Evolutionary conservation across 2,329 filamentous ascomycete genomes (phyloP), one percentile per base, ranked within the genome.

Genomic region (Gremmenia infestans): DNA sequence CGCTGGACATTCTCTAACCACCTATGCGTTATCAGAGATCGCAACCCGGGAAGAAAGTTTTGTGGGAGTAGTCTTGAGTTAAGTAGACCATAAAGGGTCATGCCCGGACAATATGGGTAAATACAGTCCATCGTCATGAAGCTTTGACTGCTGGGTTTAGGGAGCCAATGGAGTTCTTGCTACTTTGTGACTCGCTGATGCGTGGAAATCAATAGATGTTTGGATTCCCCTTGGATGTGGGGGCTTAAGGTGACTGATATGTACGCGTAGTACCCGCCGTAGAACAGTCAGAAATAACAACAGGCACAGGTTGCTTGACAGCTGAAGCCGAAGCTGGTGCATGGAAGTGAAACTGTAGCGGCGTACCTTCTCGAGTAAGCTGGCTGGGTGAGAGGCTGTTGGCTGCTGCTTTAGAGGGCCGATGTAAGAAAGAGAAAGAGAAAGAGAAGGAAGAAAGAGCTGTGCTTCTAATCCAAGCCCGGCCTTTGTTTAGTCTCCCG

Each of bases 81-180:
- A 40, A 54, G 19, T 50, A 52, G 53, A 57, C 50, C 50, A 58
- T 53, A 52, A 54, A 57, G n/a, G n/a, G 17, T 15, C 23, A 48
- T 48, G 40, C 11, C 50, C 17, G 32, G 28, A 32, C 28, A 14
- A 62, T 59, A 50, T 63, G 60, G 60, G 54, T 60, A 58, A 60
- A 56, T 58, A 17, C 32, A 12, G 5, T 32, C 5, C 23, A 48
- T 48, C 48, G 35, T 36, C 48, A 23, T 28, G 9, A 15, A 25
- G 35, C 48, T 4, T 22, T 49, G 37, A 7, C 11, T 9, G 28
- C 36, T 37, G 45, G 22, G 19, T 25, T 14, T 8, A 15, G 28
- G 25, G 23, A 7, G 12, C 42, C 22, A 48, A 23, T 15, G 6
- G 15, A 19, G n/a, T 22, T 12, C 8, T 28, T 48, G 22, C 5